Conservation (phyloP, 371 early-diverging fungal species). For the Mortierella sp. region DNA sequence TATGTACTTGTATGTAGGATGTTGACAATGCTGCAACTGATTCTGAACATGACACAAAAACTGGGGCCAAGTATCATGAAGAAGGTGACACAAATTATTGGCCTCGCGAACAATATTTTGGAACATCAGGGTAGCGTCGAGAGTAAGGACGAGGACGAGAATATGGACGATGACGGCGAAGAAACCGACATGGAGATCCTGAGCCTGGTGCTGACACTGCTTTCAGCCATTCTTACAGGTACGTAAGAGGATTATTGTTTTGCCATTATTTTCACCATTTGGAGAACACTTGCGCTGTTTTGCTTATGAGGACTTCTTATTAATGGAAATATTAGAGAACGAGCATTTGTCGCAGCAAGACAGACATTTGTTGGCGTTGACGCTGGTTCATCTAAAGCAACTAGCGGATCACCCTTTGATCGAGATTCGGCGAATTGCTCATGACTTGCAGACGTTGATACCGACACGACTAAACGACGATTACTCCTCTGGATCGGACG, state of each 20-base stretch:
- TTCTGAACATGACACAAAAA: constrained; percentile 76
- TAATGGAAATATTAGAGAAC: constrained; percentile 58
- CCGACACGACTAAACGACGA: constrained; percentile 36
- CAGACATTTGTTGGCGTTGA: constrained; percentile 63
- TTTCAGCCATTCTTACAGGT: constrained; percentile 66
- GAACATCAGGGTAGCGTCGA: constrained; percentile 47
- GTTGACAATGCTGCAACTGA: constrained; percentile 67
- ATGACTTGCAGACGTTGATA: constrained; percentile 72
- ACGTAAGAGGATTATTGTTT: constrained; percentile 1
- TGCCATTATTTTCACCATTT: not conserved
- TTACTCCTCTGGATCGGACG: not conserved
- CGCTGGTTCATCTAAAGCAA: constrained; percentile 69
- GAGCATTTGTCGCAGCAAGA: constrained; percentile 66
- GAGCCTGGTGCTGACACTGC: constrained; percentile 68
- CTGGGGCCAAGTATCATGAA: constrained; percentile 84
- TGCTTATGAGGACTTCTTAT: not conserved
- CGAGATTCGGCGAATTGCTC: constrained; percentile 69
- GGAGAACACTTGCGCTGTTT: not conserved
- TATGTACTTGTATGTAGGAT: constrained; percentile 56
- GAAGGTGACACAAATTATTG: constrained; percentile 84
- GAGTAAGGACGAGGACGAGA: constrained; percentile 16
- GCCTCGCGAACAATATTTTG: constrained; percentile 82
- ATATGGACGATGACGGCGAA: constrained; percentile 51
- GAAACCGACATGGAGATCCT: constrained; percentile 70
- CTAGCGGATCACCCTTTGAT: constrained; percentile 66